A percentile compares a stretch with the other conserved stretches of the same genome.
These are phyloP conservation scores for Ceratocystis destructans DNA, from an alignment of 2,329 filamentous ascomycete species.

Conservation along the genomic window DNA sequence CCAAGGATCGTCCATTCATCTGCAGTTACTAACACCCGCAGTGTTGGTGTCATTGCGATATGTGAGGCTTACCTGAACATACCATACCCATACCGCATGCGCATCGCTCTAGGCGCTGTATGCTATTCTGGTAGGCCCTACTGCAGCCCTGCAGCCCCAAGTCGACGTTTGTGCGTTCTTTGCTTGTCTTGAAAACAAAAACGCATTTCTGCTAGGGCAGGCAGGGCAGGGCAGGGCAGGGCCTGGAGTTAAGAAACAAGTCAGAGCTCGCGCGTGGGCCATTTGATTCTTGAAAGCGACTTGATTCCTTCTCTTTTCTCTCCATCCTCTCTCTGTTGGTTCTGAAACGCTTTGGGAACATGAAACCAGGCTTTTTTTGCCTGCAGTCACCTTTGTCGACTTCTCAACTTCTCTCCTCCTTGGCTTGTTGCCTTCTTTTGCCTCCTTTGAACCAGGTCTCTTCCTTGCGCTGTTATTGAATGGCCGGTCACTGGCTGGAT, in stretches of 20 bases:
- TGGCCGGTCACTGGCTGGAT: neutral
- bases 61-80: neutral
- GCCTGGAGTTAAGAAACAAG: too few relatives aligned
- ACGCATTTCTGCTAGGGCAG: too few relatives aligned
- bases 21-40: neutral
- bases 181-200: too few relatives aligned
- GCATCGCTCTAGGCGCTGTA: constrained; percentile 3
- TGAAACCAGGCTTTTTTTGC: neutral
- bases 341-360: neutral
- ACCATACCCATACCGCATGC: neutral
- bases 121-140: neutral
- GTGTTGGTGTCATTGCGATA: neutral
- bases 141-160: neutral
- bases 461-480: neutral
- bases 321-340: neutral
- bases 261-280: too few relatives aligned
- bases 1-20: too few relatives aligned
- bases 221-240: too few relatives aligned
- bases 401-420: neutral
- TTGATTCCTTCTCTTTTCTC: too few relatives aligned
- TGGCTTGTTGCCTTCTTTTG: neutral
- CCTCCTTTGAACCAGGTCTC: neutral
- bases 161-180: neutral
- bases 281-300: too few relatives aligned
- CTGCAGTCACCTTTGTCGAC: neutral